Evolutionary conservation across 2,329 filamentous ascomycete genomes (phyloP), one percentile per base, ranked within the genome.

Genomic region (Alternaria sp.): DNA sequence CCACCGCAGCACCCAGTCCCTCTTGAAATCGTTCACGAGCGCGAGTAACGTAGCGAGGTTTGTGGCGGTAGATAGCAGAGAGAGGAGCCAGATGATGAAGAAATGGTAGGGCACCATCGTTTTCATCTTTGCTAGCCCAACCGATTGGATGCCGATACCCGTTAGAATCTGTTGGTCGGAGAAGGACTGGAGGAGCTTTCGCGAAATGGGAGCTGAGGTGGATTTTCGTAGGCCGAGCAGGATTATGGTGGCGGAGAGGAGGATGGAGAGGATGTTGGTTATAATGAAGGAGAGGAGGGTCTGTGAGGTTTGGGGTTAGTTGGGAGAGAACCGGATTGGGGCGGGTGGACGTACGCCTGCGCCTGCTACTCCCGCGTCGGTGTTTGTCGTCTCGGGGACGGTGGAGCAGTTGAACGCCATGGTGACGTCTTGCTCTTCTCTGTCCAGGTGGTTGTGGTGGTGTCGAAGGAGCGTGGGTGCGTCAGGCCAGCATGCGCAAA

Each of bases 31-130:
- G 72, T 86, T 86, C 2, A 89, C 87, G 32, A 91, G 83, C 1
- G 87, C 88, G n/a, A 91, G 82, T 15, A 91, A 80, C 0, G 88
- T 88, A 5, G 87, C 84, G 62, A 90, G 88, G 76, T 91, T 89
- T 3, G 89, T 90, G 1, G 88, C 87, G 66, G 88, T 90, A 15
- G 88, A 88, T 8, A 91, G 81, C 12, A 90, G 78, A 0, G 87
- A 88, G 2, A 91, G 80, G 81, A 90, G 89, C 89, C 89, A 91
- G 67, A 91, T 86, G 58, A 91, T 84, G 80, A 91, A 91, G 81
- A 91, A 90, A 78, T 91, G 89, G 74, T 91, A 91, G 0, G 88
- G 85, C 0, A 89, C 84, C 74, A 91, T 85, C 6, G 81, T 81
- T 49, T 84, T 79, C 73, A 87, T 85, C 72, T 88, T 88, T 5